Percentiles rank a stretch among this genome's conserved stretches.
Evolutionary conservation across 2,329 filamentous ascomycete species (phyloP).

Genomic region (Daldinia sp.): DNA sequence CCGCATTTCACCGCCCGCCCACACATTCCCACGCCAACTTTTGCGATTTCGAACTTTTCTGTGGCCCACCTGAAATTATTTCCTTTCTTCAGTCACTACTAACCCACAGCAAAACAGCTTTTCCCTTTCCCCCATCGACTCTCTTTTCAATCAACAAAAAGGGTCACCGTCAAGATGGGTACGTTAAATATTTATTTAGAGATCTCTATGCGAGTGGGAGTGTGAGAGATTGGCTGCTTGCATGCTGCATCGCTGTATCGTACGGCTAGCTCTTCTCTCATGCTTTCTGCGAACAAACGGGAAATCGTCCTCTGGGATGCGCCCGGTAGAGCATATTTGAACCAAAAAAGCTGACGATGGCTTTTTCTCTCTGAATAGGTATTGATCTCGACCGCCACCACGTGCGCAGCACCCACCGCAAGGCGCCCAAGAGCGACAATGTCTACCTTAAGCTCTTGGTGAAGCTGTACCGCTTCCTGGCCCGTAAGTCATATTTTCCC

Average conservation of each 20-base stretch:
- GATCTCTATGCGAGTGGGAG: slow-evolving; percentile 56
- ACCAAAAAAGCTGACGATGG: slow-evolving; percentile 72
- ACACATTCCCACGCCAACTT: slow-evolving; percentile 46
- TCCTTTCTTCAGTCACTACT: slow-evolving; percentile 42
- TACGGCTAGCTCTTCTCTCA: slow-evolving; percentile 23
- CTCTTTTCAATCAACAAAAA: slow-evolving; percentile 47
- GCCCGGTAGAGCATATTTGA: slow-evolving; percentile 71
- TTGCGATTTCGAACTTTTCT: slow-evolving; percentile 36
- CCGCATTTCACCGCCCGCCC: slow-evolving; percentile 58
- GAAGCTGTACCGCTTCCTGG: slow-evolving; percentile 97
- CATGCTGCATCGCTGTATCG: slow-evolving; percentile 1
- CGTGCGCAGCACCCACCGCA: slow-evolving; percentile 81
- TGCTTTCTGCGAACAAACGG: slow-evolving; percentile 40
- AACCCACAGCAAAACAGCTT: slow-evolving; percentile 55
- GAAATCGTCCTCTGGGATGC: slow-evolving; percentile 40
- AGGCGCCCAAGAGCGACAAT: slow-evolving; percentile 98
- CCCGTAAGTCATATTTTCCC: slow-evolving; percentile 71
- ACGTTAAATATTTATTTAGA: slow-evolving; percentile 62
- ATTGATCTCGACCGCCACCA: slow-evolving; percentile 79
- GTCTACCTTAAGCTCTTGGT: slow-evolving; percentile 97
- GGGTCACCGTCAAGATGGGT: slow-evolving; percentile 70
- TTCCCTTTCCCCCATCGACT: slow-evolving; percentile 57
- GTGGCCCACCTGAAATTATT: slow-evolving; percentile 39
- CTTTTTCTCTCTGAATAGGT: slow-evolving; percentile 67
- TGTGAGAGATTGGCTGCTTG: slow-evolving; percentile 35